Base-by-base conservation (phyloP, 176 grass and related monocot species). In the Aegilops sharonensis region DNA sequence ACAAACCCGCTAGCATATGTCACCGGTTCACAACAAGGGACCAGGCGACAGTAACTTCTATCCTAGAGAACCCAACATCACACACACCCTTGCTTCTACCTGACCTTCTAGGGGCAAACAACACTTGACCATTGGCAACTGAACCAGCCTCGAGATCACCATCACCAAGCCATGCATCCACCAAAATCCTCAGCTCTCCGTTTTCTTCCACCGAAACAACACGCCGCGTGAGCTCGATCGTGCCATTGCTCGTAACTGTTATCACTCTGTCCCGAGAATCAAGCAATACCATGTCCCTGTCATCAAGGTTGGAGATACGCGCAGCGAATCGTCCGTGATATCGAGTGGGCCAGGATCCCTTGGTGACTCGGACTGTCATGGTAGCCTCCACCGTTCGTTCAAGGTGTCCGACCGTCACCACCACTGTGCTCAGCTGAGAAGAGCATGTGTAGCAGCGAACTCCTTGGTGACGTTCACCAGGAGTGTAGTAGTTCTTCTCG, bases 11-110 rank as follows among this genome's bases (percentile, higher is more conserved):
- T 60, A 60, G 20, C 7, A 15, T 21, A 60, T 60, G 17, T 60
- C 57, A 60, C 57, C 2, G 20, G 57, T n/a, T 20, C 57, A 17
- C 75, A 35, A 11, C 14, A 32, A 56, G 48, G 9, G 75, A 77
- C 75, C 75, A 57, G 32, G 50, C 48, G 32, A 77, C 50, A 35
- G 29, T 77, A 21, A 59, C 31, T 57, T 29, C 4, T 17, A 77
- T 31, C 75, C 31, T 77, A 77, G 48, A 77, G 18, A 77, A 77
- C 27, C 15, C 75, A 57, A 77, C 27, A 77, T 77, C 48, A 54
- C 75, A 57, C 31, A 4, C 32, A 77, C 27, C 75, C 30, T n/a
- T 25, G 30, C 65, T 68, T 34, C 65, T 68, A 68, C 65, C 15
- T 34, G 65, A 30, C 15, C 65, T 68, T 68, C 13, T 8, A 34